Base-by-base conservation (phyloP, 2,329 filamentous ascomycete species). In the Cladosporium austrohemisphaericum region DNA sequence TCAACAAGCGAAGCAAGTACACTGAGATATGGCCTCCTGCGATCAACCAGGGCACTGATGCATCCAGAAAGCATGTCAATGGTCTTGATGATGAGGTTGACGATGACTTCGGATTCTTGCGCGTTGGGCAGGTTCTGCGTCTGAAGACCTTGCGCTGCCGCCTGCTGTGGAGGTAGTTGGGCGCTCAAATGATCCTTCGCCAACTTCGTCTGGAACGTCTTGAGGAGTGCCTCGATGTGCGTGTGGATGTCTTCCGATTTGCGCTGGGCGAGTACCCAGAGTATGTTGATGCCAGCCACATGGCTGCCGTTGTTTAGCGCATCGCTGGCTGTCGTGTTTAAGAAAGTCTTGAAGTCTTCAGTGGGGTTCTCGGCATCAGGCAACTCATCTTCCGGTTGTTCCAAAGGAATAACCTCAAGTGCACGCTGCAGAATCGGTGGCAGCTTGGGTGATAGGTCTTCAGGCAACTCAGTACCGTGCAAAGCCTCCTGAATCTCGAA, bases 1-100 rank as follows among this genome's bases (percentile, higher is more conserved):
- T 99, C 93, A 3, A 98, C 92, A 18, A 99, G 77, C 14, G 91
- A 93, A 4, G 93, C 93, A 26, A 99, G 75, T 3, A 97, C 92
- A 64, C 91, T 97, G 1, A 99, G 79, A 73, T 97, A 98, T 0
- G 93, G 92, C 37, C 94, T 79, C 35, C 93, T 79, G 63, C 92
- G 89, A 58, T 98, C 93, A 1, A 89, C 90, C 10, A 99, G 78
- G 29, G 86, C 85, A 60, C 93, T 91, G 84, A 99, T 97, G 35
- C 93, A 84, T 56, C 90, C 79, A 1, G 93, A 88, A 18, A 95
- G 87, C 51, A 96, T 84, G 61, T 97, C 91, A 54, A 98, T 91
- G 8, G 91, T 88, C 71, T 97, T 97, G 62, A 96, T 84, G 69
- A 97, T 95, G 33, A 98, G 73, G 50, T 86, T 84, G 7, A 89